Percentiles rank a stretch among this genome's conserved stretches.
Conservation (phyloP, 108 stramenopile genomes). For the Skeletonema marinoi region DNA sequence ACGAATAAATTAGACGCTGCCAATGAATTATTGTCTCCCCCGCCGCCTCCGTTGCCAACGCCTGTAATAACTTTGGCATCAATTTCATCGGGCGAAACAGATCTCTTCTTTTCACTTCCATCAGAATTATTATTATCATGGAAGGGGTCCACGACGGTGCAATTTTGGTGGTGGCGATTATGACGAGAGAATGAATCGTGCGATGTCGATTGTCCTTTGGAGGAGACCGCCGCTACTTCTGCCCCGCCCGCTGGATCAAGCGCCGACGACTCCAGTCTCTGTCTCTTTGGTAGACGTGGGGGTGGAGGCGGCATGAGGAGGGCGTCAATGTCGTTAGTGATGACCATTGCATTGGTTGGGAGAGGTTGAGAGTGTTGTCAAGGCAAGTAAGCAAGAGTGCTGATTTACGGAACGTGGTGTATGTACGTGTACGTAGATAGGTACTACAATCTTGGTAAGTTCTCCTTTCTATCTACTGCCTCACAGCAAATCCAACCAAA, state of each 20-base stretch:
- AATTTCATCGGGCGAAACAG: neutral
- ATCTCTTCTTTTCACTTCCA: slow-evolving; percentile 6
- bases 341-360: slow-evolving; percentile 62
- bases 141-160: neutral
- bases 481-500: no score
- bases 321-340: slow-evolving; percentile 31
- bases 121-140: neutral
- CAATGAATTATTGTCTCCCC: slow-evolving; percentile 34
- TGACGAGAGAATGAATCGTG: neutral
- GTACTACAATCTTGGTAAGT: no score
- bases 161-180: neutral
- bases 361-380: no score
- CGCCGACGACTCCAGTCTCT: neutral
- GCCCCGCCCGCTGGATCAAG: neutral
- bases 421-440: no score
- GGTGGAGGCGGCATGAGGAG: slow-evolving; percentile 43
- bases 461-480: no score
- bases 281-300: slow-evolving; percentile 23
- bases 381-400: no score
- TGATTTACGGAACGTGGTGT: no score
- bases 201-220: neutral
- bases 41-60: slow-evolving; percentile 12
- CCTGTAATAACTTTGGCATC: slow-evolving; percentile 1
- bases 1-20: slow-evolving; percentile 33
- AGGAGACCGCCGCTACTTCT: neutral